These are phyloP conservation scores for Drechmeria coniospora DNA, from an alignment of 2,329 filamentous ascomycete species.

Conservation along the genomic window DNA sequence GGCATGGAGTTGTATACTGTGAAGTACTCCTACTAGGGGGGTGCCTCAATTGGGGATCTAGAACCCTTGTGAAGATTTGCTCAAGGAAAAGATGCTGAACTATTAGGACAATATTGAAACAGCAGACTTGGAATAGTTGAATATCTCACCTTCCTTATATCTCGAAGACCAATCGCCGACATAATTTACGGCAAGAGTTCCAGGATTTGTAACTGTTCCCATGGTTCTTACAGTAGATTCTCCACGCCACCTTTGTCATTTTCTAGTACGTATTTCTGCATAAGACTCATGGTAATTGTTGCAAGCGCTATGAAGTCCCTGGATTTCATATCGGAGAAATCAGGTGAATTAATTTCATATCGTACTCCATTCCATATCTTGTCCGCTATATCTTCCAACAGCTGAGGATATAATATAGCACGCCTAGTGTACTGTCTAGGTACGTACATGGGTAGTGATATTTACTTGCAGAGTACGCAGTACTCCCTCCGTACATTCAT, in stretches of 20 bases:
- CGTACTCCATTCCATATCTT: not conserved
- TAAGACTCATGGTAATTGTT: not conserved
- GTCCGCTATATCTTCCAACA: not conserved
- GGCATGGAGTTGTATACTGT: too few relatives aligned
- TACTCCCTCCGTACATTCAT: too few relatives aligned
- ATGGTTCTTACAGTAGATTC: not conserved
- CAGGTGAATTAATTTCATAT: not conserved
- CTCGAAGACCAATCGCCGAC: not conserved
- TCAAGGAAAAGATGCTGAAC: not conserved
- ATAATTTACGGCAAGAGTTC: not conserved
- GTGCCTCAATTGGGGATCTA: not conserved
- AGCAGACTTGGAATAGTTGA: not conserved
- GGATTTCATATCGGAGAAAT: not conserved
- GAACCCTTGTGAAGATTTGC: not conserved
- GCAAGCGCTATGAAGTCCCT: not conserved
- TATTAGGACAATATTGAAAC: not conserved
- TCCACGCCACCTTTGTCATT: not conserved
- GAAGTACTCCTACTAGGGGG: too few relatives aligned
- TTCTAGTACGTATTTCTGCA: conserved; percentile 1
- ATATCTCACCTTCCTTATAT: not conserved
- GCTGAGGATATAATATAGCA: too few relatives aligned
- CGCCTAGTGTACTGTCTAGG: too few relatives aligned
- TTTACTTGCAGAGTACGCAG: too few relatives aligned
- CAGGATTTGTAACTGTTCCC: not conserved
- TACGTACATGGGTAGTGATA: too few relatives aligned